phyloP scores from a whole-genome alignment of 2,329 filamentous ascomycete species.

The Hymenoscyphus linearis region DNA sequence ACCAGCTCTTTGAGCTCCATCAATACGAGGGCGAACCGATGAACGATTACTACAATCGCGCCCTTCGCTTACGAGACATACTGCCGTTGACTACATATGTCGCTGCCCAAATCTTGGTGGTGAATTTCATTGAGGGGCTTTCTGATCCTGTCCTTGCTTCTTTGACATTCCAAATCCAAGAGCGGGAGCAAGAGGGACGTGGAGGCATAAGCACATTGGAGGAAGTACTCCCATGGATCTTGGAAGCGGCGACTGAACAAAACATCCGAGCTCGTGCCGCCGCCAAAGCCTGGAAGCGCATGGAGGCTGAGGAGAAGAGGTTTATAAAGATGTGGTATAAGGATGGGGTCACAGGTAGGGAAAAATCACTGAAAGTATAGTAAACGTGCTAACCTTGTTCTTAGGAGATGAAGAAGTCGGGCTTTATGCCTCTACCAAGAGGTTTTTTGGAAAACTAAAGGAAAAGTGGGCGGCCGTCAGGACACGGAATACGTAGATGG shows the following conservation, averaged over 20 bases:
- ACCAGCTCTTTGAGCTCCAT: not conserved
- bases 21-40: not conserved
- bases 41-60: not conserved
- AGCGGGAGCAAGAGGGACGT: not conserved
- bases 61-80: not conserved
- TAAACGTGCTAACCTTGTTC: not conserved
- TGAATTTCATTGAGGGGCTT: not conserved
- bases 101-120: not conserved
- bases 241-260: too few relatives aligned
- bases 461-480: not conserved
- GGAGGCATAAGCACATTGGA: not conserved
- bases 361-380: not conserved
- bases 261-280: too few relatives aligned
- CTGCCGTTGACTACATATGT: not conserved
- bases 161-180: not conserved
- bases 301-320: too few relatives aligned
- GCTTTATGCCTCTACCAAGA: not conserved
- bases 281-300: too few relatives aligned
- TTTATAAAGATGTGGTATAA: not conserved
- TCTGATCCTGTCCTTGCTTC: not conserved
- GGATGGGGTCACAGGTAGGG: not conserved
- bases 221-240: not conserved
- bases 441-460: not conserved
- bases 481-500: not conserved
- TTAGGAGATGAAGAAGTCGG: not conserved